Evolutionary conservation across 129 eudicot species (phyloP), one percentile per base, ranked within the genome.

Genomic region (Dittrichia graveolens): DNA sequence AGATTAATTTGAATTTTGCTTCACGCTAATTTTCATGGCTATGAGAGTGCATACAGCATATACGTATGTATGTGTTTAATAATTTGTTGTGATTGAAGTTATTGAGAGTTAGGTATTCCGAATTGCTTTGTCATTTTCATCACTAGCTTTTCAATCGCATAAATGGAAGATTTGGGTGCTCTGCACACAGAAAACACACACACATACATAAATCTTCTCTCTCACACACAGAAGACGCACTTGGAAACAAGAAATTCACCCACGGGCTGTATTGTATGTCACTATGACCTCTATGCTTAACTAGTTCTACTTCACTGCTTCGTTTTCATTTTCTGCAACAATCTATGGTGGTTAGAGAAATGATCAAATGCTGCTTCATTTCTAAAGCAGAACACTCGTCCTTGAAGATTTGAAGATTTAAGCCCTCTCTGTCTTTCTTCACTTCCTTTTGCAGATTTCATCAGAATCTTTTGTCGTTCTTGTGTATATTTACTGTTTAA

Each of bases 1-100:
- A 69, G 53, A 58, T 18, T 31, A 48, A 49, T 69, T 35, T 53
- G 71, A 70, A 39, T 52, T 24, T 61, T 61, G 62, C 47, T 77
- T 4, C 40, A 69, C 41, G 56, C 35, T 77, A 39, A 48, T 48
- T 35, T 61, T 47, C 14, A 16, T 39, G 50, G 14, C 41, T 55
- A 70, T 57, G 12, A 35, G 64, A 41, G 3, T 56, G 37, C 63
- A 53, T 54, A 35, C 5, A 35, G 37, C 63, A 53, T 54, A 35
- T 8, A 35, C 43, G 0, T 64, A 42, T 72, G 44, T 72, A 31
- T 58, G 14, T 61, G 7, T 60, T 38, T 61, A 0, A 18, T 61
- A 35, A 58, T 15, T 45, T 31, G 52, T 41, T 59, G 47, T 31
- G 56, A n/a, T 72, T 72, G 14, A 45, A 72, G 66, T 57, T 42